Evolutionary conservation across 176 grass and related monocot species (phyloP).

Genomic region (Aechmea fasciata): DNA sequence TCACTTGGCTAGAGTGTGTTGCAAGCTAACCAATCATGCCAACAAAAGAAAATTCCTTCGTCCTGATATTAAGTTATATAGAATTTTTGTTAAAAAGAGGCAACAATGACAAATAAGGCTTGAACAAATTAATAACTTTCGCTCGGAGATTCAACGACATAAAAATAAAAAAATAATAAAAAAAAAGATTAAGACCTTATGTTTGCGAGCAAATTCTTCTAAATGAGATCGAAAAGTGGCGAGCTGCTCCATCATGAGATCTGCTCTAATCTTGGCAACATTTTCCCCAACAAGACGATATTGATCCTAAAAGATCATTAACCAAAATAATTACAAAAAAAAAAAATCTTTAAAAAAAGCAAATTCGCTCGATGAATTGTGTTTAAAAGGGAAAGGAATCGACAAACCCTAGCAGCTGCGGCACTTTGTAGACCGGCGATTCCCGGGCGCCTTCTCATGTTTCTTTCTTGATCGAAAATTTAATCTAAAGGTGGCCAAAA

Average conservation of each 20-base stretch:
- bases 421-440: slow-evolving; percentile 30
- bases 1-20: not conserved
- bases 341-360: not conserved
- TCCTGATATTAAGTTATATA: too few species aligned
- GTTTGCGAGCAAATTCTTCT: slow-evolving; percentile 83
- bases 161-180: not conserved
- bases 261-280: slow-evolving; percentile 86
- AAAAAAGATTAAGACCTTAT: slow-evolving; percentile 43
- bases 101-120: not conserved
- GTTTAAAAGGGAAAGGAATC: not conserved
- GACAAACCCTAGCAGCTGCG: slow-evolving; percentile 35
- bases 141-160: not conserved
- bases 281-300: slow-evolving; percentile 76
- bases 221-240: slow-evolving; percentile 71
- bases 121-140: not conserved
- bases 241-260: slow-evolving; percentile 97
- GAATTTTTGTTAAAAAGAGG: too few species aligned
- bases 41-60: too few species aligned
- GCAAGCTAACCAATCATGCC: too few species aligned
- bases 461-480: not conserved
- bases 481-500: too few species aligned
- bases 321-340: slow-evolving; percentile 6
- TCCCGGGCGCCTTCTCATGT: slow-evolving; percentile 30
- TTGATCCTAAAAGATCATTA: slow-evolving; percentile 46
- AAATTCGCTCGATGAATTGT: not conserved